Percentiles rank a stretch among this genome's conserved stretches.
Conservation (phyloP, 352 stramenopile genomes). For the Pythium aquatile region DNA sequence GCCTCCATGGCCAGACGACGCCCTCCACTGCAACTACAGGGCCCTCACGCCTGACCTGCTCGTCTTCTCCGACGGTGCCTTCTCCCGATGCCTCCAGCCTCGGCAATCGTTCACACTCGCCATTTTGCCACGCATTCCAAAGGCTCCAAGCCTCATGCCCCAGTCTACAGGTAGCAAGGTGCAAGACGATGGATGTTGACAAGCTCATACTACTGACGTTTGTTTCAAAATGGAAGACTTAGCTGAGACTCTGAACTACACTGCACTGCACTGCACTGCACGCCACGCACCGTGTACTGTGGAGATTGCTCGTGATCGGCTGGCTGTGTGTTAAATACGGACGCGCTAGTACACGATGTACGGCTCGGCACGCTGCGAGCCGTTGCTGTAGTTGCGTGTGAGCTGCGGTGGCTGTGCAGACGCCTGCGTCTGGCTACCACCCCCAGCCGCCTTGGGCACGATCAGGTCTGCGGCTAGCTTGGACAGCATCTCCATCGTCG, state of each 20-base stretch:
- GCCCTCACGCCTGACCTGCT: no score
- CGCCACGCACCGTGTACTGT: not conserved
- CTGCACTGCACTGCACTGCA: not conserved
- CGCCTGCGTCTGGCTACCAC: not conserved
- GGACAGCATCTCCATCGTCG: constrained; percentile 61
- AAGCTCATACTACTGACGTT: no score
- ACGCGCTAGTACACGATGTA: not conserved
- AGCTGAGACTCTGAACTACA: not conserved
- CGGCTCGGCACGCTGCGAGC: not conserved
- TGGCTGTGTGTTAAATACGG: not conserved
- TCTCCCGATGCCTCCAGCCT: not conserved
- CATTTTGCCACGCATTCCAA: not conserved
- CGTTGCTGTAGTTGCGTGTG: not conserved
- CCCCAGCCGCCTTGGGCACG: constrained; percentile 2
- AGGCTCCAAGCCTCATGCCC: no score
- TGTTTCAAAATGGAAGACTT: not conserved
- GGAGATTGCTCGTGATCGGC: not conserved
- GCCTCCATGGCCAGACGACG: no score
- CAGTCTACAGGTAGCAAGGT: no score
- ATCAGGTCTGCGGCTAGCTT: constrained; percentile 55
- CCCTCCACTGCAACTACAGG: no score
- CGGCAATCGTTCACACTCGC: not conserved
- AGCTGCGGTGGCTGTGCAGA: not conserved
- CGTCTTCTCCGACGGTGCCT: no score
- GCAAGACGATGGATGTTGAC: no score